phyloP scores from a whole-genome alignment of 1,284 basidiomycete species.

The Inonotus obliquus region DNA sequence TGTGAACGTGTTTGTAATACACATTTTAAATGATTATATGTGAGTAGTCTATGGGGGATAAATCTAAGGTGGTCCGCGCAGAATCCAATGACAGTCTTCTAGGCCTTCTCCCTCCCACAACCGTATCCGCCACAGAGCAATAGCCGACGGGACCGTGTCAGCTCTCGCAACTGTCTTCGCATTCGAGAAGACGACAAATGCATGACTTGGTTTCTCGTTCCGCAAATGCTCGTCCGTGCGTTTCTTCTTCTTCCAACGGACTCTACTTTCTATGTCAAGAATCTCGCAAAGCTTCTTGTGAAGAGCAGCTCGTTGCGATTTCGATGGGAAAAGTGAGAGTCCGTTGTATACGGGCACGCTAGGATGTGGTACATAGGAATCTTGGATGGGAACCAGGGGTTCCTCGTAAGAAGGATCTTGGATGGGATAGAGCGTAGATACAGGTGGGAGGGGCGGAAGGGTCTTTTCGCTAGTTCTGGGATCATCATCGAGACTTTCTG shows the following conservation, averaged over 20 bases:
- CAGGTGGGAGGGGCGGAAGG: not conserved
- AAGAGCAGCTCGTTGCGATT: conserved; percentile 52
- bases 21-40: not conserved
- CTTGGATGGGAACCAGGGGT: not conserved
- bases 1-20: not conserved
- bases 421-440: conserved; percentile 1
- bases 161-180: conserved; percentile 42
- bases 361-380: conserved; percentile 34
- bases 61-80: not conserved
- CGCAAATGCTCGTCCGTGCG: not conserved
- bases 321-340: conserved; percentile 53
- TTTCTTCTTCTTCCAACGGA: conserved; percentile 20
- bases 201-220: conserved; percentile 54
- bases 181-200: conserved; percentile 59
- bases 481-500: conserved; percentile 18
- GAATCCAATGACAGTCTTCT: conserved; percentile 17
- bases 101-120: conserved; percentile 61
- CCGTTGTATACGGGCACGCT: conserved; percentile 65
- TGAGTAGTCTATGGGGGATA: not conserved
- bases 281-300: conserved; percentile 44
- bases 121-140: conserved; percentile 69
- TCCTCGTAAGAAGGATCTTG: conserved; percentile 3
- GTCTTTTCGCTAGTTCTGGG: not conserved
- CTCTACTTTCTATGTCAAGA: conserved; percentile 42
- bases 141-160: conserved; percentile 56